Base-by-base conservation (phyloP, 768 basidiomycete genomes). In the Pleurotus platypus region DNA sequence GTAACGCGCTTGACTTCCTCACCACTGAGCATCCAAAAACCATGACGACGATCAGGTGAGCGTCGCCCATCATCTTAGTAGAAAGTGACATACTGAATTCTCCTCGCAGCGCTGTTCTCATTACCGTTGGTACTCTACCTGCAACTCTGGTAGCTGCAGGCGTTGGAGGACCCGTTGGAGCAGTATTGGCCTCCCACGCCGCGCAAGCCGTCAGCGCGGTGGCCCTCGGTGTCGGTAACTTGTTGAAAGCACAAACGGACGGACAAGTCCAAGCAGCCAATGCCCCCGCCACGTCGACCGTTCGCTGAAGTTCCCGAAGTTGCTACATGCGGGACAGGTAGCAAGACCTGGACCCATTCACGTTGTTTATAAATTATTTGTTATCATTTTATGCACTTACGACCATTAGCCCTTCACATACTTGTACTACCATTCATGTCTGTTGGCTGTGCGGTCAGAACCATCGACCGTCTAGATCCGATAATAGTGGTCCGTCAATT, bases 131-230 rank as follows among this genome's bases (percentile, higher is more conserved):
- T 37, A 84, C 86, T 30, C 75, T 92, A 43, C 89, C 89, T 0
- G 72, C 87, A 0, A 80, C 91, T 30, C 89, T 18, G 87, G 79
- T 2, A 80, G 91, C 64, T 76, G 76, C 83, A 0, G 86, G 84
- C 16, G 86, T 84, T 4, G 88, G 89, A 18, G 89, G 89, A 8
- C 51, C 51, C 12, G 51, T 54, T 12, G 51, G 51, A 54, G 85
- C 86, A 0, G 74, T 89, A 50, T 75, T 92, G 37, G 89, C 90
- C 8, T 81, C 87, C 13, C 78, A 84, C 11, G 85, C 90, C 12
- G 87, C 83, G 12, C 89, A 91, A 61, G 89, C 90, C 1, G 84
- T 89, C 22, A 89, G 90, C 8, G 88, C 88, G 1, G 84, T 91
- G 58, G 90, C 89, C 1, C 80, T 91, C 2, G 89, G 90, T 2